Evolutionary conservation across 1,139 yeast genomes (phyloP).

Genomic region (Yamadazyma pseudoaaseri): DNA sequence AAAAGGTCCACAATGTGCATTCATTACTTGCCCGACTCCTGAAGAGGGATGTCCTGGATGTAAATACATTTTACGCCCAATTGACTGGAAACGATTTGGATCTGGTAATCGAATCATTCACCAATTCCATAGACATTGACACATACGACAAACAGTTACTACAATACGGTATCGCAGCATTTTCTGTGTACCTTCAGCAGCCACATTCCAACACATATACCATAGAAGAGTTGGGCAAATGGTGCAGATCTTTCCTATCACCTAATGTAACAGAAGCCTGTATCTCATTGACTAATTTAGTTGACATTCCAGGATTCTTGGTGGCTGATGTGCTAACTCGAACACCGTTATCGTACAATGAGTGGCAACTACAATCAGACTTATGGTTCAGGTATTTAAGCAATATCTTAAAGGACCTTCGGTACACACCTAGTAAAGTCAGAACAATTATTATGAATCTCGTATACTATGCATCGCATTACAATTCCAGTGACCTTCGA

Average conservation of each 20-base stretch:
- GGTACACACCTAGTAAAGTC: conserved; percentile 16
- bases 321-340: conserved; percentile 34
- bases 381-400: conserved; percentile 29
- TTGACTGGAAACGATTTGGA: neutral
- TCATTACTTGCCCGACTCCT: too few species aligned
- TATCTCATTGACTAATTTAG: conserved; percentile 21
- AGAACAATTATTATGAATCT: conserved; percentile 25
- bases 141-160: conserved; percentile 1
- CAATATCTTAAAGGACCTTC: conserved; percentile 18
- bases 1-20: neutral
- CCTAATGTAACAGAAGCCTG: conserved; percentile 29
- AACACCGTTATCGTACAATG: conserved; percentile 33
- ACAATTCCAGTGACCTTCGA: conserved; percentile 21
- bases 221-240: conserved; percentile 18
- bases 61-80: too few species aligned
- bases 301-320: conserved; percentile 37
- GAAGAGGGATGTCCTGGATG: too few species aligned
- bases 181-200: neutral
- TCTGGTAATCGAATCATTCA: neutral
- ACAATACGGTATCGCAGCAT: neutral
- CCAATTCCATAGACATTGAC: neutral
- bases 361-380: conserved; percentile 34
- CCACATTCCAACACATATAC: neutral
- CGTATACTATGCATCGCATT: conserved; percentile 25
- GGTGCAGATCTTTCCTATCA: conserved; percentile 31